Base-by-base conservation (phyloP, 2,329 filamentous ascomycete species). In the Chaetomiaceae sp. region DNA sequence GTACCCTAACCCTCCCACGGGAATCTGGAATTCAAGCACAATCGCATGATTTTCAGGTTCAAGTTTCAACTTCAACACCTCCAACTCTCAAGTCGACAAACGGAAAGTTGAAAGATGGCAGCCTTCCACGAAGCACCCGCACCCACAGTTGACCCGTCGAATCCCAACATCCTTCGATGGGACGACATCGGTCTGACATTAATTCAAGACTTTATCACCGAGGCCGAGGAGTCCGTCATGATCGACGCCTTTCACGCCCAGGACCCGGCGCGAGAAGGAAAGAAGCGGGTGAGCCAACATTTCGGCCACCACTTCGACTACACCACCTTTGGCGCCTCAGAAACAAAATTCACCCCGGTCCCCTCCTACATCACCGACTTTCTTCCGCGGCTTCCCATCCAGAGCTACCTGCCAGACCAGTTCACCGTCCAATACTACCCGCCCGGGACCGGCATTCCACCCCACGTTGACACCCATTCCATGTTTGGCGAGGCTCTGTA, bases 381-480 rank as follows among this genome's bases (percentile, higher is more conserved):
- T 13, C 51, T 61, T 17, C 53, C 3, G 73, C 77, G 0, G 63
- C 60, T 2, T 1, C 61, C 60, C 5, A 64, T 68, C 0, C 75
- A 77, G 51, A 55, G 55, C 2, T 68, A 50, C 17, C 44, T 55
- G 3, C 61, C 61, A 7, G 61, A 63, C 44, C 79, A 82, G 60
- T 77, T 82, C 56, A 82, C 78, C 56, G 65, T 81, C 14, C 79
- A 82, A 64, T 74, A 81, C 60, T 83, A 83, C 59, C 75, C 79
- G 0, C 79, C 79, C 0, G 79, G 79, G 5, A 68, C 74, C 0
- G 79, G 79, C 2, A 83, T 83, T 57, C 79, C 79, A 9, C 79
- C 79, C 0, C 79, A 83, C 58, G 78, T 78, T 47, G 79, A 83
- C 63, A 79, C 79, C 3, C 79, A 82, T 62, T 69, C 66, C 44